These are phyloP conservation scores for Nemania bipapillata DNA, from an alignment of 2,329 filamentous ascomycete species.

Conservation along the genomic window DNA sequence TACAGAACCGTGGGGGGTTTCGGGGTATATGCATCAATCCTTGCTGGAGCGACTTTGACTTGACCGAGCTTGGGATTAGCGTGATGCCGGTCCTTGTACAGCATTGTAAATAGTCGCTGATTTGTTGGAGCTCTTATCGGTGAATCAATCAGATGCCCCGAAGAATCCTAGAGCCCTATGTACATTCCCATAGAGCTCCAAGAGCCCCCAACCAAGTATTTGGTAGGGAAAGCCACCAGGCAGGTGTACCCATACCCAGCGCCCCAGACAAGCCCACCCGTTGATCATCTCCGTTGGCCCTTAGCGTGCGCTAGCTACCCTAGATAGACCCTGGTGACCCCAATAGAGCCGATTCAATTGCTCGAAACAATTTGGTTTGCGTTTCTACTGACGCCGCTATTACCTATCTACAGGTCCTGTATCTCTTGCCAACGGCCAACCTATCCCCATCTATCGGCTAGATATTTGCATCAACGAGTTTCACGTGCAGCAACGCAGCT, in stretches of 20 bases:
- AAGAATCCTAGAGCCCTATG: neutral
- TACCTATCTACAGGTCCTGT: neutral
- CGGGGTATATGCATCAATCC: neutral
- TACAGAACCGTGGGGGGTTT: constrained; percentile 14
- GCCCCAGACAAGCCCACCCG: neutral
- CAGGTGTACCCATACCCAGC: neutral
- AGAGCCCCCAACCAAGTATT: no score
- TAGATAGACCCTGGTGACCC: constrained; percentile 2
- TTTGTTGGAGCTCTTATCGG: constrained; percentile 33
- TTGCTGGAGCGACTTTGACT: neutral
- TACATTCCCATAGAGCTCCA: no score
- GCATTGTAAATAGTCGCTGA: constrained; percentile 1
- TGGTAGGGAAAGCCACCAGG: no score
- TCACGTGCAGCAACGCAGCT: neutral
- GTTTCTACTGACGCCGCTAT: neutral
- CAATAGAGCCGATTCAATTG: constrained; percentile 16
- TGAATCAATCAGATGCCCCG: neutral
- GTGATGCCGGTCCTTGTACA: neutral
- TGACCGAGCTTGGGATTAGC: constrained; percentile 19
- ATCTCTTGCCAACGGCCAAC: neutral
- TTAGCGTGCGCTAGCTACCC: neutral
- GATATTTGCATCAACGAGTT: neutral
- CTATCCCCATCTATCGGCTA: neutral
- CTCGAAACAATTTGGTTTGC: constrained; percentile 29
- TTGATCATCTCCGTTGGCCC: constrained; percentile 12